A percentile compares a stretch with the other conserved stretches of the same genome.
Evolutionary conservation across 2,329 filamentous ascomycete genomes (phyloP).

Genomic region (Sporothrix phasma): DNA sequence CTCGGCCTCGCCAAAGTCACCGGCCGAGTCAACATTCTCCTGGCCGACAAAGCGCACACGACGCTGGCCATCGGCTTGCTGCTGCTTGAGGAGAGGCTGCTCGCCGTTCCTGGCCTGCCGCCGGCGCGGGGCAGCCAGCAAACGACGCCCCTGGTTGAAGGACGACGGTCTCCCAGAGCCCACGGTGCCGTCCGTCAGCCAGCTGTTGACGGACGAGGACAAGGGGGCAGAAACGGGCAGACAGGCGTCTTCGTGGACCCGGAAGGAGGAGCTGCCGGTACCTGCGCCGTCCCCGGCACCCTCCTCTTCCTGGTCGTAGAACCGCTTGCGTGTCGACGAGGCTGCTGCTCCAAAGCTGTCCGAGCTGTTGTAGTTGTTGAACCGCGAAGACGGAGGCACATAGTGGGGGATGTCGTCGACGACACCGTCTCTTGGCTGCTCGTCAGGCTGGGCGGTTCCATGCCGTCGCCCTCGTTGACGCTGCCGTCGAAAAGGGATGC

Average conservation of each 20-base stretch:
- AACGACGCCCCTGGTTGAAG: conserved; percentile 29
- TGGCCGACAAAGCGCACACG: conserved; percentile 29
- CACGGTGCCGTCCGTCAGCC: conserved; percentile 22
- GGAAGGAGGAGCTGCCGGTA: background rate
- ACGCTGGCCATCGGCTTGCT: conserved; percentile 14
- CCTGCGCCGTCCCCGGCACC: background rate
- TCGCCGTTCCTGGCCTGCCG: conserved; percentile 17
- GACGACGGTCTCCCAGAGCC: conserved; percentile 23
- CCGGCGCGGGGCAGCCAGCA: conserved; percentile 39
- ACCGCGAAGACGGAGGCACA: conserved; percentile 9
- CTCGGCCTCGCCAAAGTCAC: conserved; percentile 59
- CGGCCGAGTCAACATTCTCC: conserved; percentile 38
- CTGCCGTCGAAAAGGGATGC: conserved; percentile 8
- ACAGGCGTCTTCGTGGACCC: conserved; percentile 23
- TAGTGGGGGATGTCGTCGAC: conserved; percentile 23
- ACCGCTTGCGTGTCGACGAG: conserved; percentile 36
- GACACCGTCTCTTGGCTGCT: conserved; percentile 46
- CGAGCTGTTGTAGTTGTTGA: no score
- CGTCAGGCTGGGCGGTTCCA: conserved; percentile 36
- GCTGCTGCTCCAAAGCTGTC: background rate
- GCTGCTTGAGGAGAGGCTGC: conserved; percentile 1
- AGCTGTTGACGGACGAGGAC: conserved; percentile 22
- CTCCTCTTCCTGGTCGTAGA: conserved; percentile 22
- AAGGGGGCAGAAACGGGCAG: conserved; percentile 25
- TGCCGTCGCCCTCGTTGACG: conserved; percentile 26